These are phyloP conservation scores for Aspergillus melleus DNA, from an alignment of 2,329 filamentous ascomycete genomes.

Conservation along the genomic window DNA sequence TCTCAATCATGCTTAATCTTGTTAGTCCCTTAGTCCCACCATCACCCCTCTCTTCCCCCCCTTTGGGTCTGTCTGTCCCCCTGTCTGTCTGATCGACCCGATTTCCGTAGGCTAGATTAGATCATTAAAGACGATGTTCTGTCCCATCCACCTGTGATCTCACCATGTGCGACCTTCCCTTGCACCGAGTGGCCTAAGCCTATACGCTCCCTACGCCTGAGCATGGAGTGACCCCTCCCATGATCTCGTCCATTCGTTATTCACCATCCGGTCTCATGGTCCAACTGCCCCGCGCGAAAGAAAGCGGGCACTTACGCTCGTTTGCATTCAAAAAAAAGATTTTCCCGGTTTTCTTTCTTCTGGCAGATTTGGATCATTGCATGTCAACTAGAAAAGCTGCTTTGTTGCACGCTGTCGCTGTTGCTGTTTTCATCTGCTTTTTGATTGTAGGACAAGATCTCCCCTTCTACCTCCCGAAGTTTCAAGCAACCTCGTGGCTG, in stretches of 20 bases:
- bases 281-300: not conserved
- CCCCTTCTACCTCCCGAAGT: not conserved
- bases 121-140: not conserved
- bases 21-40: not conserved
- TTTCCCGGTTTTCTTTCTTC: not conserved
- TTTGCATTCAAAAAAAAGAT: not conserved
- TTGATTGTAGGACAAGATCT: not conserved
- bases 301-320: not conserved
- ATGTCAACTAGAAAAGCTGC: not conserved
- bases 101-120: not conserved
- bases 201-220: conserved; percentile 2
- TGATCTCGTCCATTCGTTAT: not conserved
- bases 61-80: not conserved
- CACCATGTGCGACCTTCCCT: conserved; percentile 16
- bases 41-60: not conserved
- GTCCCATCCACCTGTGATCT: conserved; percentile 9
- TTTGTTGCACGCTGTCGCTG: not conserved
- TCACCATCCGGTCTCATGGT: not conserved
- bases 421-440: not conserved
- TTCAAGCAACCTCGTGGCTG: not conserved
- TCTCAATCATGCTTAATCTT: not conserved
- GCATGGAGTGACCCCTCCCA: not conserved
- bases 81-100: not conserved
- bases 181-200: conserved; percentile 9
- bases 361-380: no score